Evolutionary conservation across 1,139 yeast genomes (phyloP).

Genomic region (Candida gigantensis): DNA sequence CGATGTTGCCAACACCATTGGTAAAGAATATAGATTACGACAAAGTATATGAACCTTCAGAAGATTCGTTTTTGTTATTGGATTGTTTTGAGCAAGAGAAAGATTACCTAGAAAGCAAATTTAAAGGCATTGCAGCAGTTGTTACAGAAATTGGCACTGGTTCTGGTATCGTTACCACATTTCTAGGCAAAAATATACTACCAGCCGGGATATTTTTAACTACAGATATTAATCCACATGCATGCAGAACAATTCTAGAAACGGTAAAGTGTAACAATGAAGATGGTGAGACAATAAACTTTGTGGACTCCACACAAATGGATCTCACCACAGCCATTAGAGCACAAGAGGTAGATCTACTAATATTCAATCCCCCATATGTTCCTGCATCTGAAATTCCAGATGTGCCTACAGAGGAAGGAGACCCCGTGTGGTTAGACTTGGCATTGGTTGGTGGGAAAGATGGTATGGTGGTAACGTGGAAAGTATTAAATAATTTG

Average conservation of each 20-base stretch:
- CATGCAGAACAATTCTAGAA: slow-evolving; percentile 55
- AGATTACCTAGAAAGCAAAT: slow-evolving; percentile 30
- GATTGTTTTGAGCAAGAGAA: slow-evolving; percentile 73
- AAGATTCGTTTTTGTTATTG: slow-evolving; percentile 80
- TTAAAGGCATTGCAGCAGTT: slow-evolving; percentile 42
- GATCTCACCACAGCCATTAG: slow-evolving; percentile 55
- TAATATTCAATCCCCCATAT: slow-evolving; percentile 93
- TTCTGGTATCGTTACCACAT: slow-evolving; percentile 83
- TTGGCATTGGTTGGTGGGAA: slow-evolving; percentile 86
- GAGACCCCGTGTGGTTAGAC: slow-evolving; percentile 72
- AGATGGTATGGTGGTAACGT: slow-evolving; percentile 86
- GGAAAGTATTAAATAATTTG: slow-evolving; percentile 56
- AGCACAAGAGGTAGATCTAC: slow-evolving; percentile 55
- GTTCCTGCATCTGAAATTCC: slow-evolving; percentile 80
- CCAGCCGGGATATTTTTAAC: slow-evolving; percentile 57
- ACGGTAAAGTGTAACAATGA: slow-evolving; percentile 54
- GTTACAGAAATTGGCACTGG: slow-evolving; percentile 92
- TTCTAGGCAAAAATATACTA: slow-evolving; percentile 56
- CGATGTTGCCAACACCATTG: slow-evolving; percentile 49
- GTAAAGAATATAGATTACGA: slow-evolving; percentile 33
- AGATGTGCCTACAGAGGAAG: slow-evolving; percentile 51
- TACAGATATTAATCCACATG: slow-evolving; percentile 79
- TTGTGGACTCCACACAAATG: slow-evolving; percentile 60
- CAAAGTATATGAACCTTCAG: slow-evolving; percentile 87
- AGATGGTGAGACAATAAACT: slow-evolving; percentile 38